Conservation (phyloP, 2,329 filamentous ascomycete species). For the Cercospora sojina region DNA sequence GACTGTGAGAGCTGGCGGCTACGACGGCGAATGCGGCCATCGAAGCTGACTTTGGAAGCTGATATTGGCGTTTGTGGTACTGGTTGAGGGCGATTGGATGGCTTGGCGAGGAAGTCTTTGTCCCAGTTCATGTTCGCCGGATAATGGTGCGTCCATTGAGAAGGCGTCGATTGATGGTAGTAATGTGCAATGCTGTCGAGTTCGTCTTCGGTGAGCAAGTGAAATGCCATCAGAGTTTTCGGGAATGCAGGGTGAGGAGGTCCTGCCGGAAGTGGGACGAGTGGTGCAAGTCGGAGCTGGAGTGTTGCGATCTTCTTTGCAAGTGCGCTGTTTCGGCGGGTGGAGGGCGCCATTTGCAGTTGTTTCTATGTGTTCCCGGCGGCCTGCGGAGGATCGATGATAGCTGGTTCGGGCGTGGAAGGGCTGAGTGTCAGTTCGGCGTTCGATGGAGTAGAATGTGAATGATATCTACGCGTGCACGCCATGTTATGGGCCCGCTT, state of each 20-base stretch:
- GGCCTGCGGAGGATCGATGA: conserved; percentile 21
- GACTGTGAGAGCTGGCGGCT: conserved; percentile 24
- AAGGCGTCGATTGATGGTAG: conserved; percentile 68
- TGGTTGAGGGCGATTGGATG: conserved; percentile 5
- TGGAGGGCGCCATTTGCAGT: conserved; percentile 34
- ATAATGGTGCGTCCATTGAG: conserved; percentile 58
- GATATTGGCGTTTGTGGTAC: conserved; percentile 12
- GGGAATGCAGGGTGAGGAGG: conserved; percentile 66
- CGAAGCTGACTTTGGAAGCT: conserved; percentile 7
- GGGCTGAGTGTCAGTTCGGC: not conserved
- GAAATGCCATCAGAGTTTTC: conserved; percentile 65
- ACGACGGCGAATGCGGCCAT: conserved; percentile 13
- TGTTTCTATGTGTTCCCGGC: conserved; percentile 16
- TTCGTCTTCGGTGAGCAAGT: conserved; percentile 69
- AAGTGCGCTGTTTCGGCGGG: conserved; percentile 44
- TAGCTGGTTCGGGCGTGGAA: not conserved
- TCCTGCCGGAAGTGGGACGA: conserved; percentile 59
- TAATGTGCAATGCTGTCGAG: conserved; percentile 69
- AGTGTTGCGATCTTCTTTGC: conserved; percentile 64
- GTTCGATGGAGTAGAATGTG: not conserved
- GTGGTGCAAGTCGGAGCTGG: conserved; percentile 63
- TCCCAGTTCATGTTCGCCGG: conserved; percentile 68
- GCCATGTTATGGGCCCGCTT: conserved; percentile 10
- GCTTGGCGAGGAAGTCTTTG: conserved; percentile 40
- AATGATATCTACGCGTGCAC: not conserved